Base-by-base conservation (phyloP, 495 filamentous ascomycete genomes). In the Thermothielavioides terrestris region DNA sequence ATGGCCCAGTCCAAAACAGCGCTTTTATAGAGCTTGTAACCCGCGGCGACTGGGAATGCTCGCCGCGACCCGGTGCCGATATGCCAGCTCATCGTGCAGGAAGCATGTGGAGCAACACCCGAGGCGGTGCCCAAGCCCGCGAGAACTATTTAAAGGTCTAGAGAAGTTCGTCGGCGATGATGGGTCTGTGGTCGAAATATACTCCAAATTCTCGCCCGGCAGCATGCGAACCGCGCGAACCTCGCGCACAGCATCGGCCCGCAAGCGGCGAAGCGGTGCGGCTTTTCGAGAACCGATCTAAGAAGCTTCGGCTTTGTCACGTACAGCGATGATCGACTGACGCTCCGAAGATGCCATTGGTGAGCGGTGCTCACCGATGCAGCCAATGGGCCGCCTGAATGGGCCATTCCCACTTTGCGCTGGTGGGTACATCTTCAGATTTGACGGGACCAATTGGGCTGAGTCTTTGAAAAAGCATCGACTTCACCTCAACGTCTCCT, bases 71-170 rank as follows among this genome's bases (percentile, higher is more conserved):
- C 41, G 42, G 40, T 57, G 46, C 54, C 59, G 47, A 22, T n/a
- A n/a, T 68, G 65, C 65, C 65, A 68, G 59, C 63, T 60, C 65
- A 68, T 66, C 65, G 55, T 68, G 65, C 65, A 68, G 63, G 45
- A 58, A 42, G 35, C 36, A 56, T 52, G 62, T 59, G 60, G 62
- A 66, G 60, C 55, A 53, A 45, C 23, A 46, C 44, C 50, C 41
- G 54, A 53, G 25, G 17, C 48, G 23, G 9, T 7, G 22, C 21
- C 30, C 12, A 27, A 50, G 7, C 31, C 42, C 42, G 26, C 21
- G 26, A n/a, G 39, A 53, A 53, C 51, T 45, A 59, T 62, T 60
- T 62, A 62, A 64, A 58, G 57, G 17, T 39, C 37, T 36, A 21
- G 15, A 36, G 49, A 31, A 17, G 22, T 25, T 49, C 25, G 27